Evolutionary conservation across 768 basidiomycete species (phyloP).

Genomic region (Cubamyces lactineus): DNA sequence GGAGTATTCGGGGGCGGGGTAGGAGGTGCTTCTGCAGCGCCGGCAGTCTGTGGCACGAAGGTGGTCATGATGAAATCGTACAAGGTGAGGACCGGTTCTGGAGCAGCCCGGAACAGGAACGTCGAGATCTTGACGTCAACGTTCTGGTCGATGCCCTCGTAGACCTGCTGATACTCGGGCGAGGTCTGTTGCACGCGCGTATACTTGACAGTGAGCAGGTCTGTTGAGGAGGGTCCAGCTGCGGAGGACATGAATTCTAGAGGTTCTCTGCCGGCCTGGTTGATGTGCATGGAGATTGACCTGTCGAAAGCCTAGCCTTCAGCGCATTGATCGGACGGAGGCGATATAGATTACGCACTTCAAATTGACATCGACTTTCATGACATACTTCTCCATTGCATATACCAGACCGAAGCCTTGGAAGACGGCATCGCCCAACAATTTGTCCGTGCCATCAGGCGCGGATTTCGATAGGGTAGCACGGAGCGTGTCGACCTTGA

Average conservation of each 20-base stretch:
- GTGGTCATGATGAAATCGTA: conserved; percentile 99
- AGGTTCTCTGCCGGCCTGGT: conserved; percentile 55
- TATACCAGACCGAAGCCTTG: conserved; percentile 79
- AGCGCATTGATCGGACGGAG: not conserved
- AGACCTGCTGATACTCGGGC: conserved; percentile 78
- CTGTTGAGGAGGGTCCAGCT: conserved; percentile 47
- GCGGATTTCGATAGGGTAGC: conserved; percentile 77
- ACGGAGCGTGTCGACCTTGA: conserved; percentile 82
- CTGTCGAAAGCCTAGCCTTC: conserved; percentile 39
- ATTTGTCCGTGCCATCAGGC: conserved; percentile 63
- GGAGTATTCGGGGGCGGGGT: conserved; percentile 9
- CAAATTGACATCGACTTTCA: conserved; percentile 83
- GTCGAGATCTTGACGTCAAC: conserved; percentile 90
- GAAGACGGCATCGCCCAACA: conserved; percentile 78
- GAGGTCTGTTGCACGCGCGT: conserved; percentile 79
- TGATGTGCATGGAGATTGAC: conserved; percentile 75
- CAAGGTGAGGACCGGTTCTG: conserved; percentile 86
- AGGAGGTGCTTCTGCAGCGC: conserved; percentile 9
- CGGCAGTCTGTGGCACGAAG: conserved; percentile 68
- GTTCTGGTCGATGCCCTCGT: conserved; percentile 86
- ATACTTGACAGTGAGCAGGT: conserved; percentile 82
- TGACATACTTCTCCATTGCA: conserved; percentile 78
- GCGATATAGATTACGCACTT: conserved; percentile 44
- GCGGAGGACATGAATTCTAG: conserved; percentile 71
- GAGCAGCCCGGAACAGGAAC: conserved; percentile 84